A percentile compares a stretch with the other conserved stretches of the same genome.
Conservation (phyloP, 805 yeast species). For the Cyberlindnera sargentensis region DNA sequence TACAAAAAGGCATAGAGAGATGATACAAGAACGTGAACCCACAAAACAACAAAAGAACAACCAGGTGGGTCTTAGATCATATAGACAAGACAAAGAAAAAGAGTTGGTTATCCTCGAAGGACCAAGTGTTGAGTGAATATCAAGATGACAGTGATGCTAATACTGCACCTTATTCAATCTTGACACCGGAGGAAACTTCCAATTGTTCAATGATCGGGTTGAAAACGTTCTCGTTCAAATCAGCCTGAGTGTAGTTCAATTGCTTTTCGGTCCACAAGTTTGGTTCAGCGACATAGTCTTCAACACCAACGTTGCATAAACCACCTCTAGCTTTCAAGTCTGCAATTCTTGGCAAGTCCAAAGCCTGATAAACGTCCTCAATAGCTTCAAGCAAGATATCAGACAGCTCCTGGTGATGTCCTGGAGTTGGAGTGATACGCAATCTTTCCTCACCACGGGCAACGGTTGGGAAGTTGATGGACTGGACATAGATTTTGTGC, state of each 20-base stretch:
- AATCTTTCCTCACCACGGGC: slow-evolving; percentile 93
- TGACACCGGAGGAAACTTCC: slow-evolving; percentile 64
- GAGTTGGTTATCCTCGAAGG: too few species aligned
- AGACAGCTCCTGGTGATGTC: slow-evolving; percentile 73
- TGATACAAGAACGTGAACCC: too few species aligned
- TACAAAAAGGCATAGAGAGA: too few species aligned
- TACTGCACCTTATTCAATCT: not conserved
- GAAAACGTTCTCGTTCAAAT: slow-evolving; percentile 59
- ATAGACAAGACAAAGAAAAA: too few species aligned
- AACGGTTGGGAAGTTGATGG: slow-evolving; percentile 97
- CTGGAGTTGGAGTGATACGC: slow-evolving; percentile 98
- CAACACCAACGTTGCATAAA: slow-evolving; percentile 81
- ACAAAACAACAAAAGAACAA: too few species aligned
- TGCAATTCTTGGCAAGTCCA: slow-evolving; percentile 63
- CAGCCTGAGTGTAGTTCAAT: slow-evolving; percentile 52
- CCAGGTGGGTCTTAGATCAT: too few species aligned
- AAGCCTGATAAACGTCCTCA: slow-evolving; percentile 70
- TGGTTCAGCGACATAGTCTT: slow-evolving; percentile 36
- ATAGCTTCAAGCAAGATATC: slow-evolving; percentile 73
- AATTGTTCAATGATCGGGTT: slow-evolving; percentile 57
- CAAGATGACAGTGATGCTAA: not conserved
- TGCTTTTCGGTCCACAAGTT: slow-evolving; percentile 89
- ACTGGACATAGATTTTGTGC: slow-evolving; percentile 91
- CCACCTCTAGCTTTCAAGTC: slow-evolving; percentile 84
- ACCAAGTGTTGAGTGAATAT: not conserved